These are phyloP conservation scores for Wallacemonas sp. DNA, from an alignment of 208 protist species.

Conservation along the genomic window DNA sequence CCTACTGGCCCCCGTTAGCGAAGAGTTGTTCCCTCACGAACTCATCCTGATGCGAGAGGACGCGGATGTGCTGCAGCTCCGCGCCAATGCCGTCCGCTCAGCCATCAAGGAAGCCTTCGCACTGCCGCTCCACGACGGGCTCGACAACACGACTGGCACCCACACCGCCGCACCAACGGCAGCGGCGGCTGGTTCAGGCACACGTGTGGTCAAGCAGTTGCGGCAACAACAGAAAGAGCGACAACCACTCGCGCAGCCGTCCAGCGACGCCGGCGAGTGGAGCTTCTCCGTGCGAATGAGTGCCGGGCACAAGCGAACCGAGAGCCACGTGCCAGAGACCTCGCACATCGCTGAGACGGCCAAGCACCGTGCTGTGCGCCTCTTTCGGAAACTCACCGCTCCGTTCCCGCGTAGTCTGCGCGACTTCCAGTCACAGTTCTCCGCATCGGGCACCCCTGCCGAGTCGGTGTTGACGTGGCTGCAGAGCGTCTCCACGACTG, in stretches of 20 bases:
- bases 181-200: constrained; percentile 15
- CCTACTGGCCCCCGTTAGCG: constrained; percentile 55
- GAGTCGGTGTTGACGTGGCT: constrained; percentile 61
- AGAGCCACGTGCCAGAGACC: too few relatives aligned
- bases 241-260: neutral
- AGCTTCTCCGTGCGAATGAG: neutral
- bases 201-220: constrained; percentile 24
- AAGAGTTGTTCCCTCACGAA: constrained; percentile 63
- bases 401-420: constrained; percentile 3
- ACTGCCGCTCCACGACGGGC: constrained; percentile 3
- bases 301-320: neutral
- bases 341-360: neutral
- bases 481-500: constrained; percentile 54
- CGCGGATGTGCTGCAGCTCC: constrained; percentile 34
- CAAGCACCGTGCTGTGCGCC: neutral
- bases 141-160: constrained; percentile 6
- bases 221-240: constrained; percentile 12
- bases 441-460: neutral
- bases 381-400: neutral
- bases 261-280: neutral
- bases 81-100: constrained; percentile 22
- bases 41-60: constrained; percentile 47
- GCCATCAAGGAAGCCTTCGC: neutral
- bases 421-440: constrained; percentile 8
- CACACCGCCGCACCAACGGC: neutral